A percentile compares a stretch with the other conserved stretches of the same genome.
Conservation (phyloP, 208 protist species). For the Wallacemonas sp. region DNA sequence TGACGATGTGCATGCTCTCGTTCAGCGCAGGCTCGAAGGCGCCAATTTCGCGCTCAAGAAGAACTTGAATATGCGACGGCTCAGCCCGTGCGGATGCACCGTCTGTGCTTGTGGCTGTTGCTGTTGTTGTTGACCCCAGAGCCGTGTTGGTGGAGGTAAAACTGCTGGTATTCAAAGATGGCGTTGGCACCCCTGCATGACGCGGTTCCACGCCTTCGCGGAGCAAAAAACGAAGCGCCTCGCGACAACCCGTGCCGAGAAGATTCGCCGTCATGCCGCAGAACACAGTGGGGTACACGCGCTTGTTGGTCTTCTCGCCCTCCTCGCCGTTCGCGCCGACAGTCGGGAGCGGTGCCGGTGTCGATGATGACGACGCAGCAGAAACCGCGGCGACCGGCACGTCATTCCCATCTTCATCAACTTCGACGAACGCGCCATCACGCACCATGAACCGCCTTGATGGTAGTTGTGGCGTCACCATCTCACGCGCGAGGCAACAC, state of each 20-base stretch:
- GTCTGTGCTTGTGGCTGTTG: neutral
- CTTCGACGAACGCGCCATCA: slow-evolving; percentile 58
- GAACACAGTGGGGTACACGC: slow-evolving; percentile 66
- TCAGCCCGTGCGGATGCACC: neutral
- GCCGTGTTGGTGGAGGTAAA: neutral
- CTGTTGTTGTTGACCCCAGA: neutral
- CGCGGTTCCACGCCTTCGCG: slow-evolving; percentile 55
- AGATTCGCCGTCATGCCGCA: slow-evolving; percentile 77
- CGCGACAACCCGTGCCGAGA: slow-evolving; percentile 80
- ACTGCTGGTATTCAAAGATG: neutral
- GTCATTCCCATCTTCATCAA: slow-evolving; percentile 22
- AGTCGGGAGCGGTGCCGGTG: neutral
- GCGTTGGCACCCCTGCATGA: slow-evolving; percentile 2
- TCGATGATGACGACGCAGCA: neutral
- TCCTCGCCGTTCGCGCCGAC: neutral
- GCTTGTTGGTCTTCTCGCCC: neutral
- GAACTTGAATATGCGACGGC: slow-evolving; percentile 1
- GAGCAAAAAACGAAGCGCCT: slow-evolving; percentile 79
- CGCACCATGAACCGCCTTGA: slow-evolving; percentile 49
- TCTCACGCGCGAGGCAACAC: slow-evolving; percentile 39
- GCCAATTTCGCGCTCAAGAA: slow-evolving; percentile 5
- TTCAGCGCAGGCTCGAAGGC: slow-evolving; percentile 10
- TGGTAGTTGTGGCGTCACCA: slow-evolving; percentile 55
- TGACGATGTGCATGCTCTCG: slow-evolving; percentile 1
- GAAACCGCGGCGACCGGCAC: slow-evolving; percentile 11